A percentile compares a stretch with the other conserved stretches of the same genome.
phyloP scores from a whole-genome alignment of 768 basidiomycete species.

The Phaeotremella skinneri region DNA sequence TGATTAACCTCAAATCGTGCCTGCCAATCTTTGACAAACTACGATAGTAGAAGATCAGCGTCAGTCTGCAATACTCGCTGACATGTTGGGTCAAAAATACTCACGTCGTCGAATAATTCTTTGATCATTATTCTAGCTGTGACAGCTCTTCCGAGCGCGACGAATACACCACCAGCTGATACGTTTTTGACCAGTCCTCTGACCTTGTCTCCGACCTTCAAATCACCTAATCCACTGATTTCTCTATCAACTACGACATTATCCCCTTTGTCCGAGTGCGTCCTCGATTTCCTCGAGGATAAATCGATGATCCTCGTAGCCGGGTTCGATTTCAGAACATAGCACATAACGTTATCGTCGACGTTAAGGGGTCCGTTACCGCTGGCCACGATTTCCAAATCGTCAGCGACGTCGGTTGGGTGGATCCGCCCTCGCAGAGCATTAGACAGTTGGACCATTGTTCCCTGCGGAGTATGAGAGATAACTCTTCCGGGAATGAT shows the following conservation, averaged over 20 bases:
- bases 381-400: slow-evolving; percentile 59
- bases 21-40: slow-evolving; percentile 98
- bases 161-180: slow-evolving; percentile 75
- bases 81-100: slow-evolving; percentile 17
- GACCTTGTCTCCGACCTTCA: slow-evolving; percentile 71
- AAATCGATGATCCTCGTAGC: slow-evolving; percentile 68
- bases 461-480: slow-evolving; percentile 67
- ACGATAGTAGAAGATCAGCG: slow-evolving; percentile 11
- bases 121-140: slow-evolving; percentile 90
- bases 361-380: slow-evolving; percentile 56
- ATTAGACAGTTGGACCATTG: slow-evolving; percentile 70
- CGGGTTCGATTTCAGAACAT: slow-evolving; percentile 68
- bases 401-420: slow-evolving; percentile 76
- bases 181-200: slow-evolving; percentile 88
- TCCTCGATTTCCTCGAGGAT: slow-evolving; percentile 72
- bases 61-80: not conserved
- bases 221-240: slow-evolving; percentile 61
- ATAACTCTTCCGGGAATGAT: slow-evolving; percentile 76
- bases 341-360: slow-evolving; percentile 67
- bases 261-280: slow-evolving; percentile 56
- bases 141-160: slow-evolving; percentile 74
- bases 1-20: slow-evolving; percentile 72
- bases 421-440: slow-evolving; percentile 74
- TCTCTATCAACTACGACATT: slow-evolving; percentile 64
- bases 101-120: slow-evolving; percentile 83